phyloP scores from a whole-genome alignment of 352 stramenopile genomes.

The Phytophthora niederhauseri region DNA sequence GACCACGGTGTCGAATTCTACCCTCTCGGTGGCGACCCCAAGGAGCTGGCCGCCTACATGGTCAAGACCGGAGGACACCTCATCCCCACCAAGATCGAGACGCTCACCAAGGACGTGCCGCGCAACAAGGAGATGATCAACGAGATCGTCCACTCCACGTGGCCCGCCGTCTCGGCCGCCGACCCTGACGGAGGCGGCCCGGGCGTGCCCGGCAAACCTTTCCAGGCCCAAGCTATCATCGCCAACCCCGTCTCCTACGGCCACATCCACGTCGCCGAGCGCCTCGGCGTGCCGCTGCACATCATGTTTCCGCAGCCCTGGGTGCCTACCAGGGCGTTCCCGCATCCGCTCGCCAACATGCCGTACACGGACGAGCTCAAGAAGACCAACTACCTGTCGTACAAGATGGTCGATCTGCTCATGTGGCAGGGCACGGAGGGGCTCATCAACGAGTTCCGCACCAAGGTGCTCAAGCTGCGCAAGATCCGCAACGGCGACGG shows the following conservation, averaged over 20 bases:
- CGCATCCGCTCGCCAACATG: conserved; percentile 25
- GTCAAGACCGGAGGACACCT: conserved; percentile 82
- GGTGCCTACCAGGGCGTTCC: conserved; percentile 30
- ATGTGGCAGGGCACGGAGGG: conserved; percentile 26
- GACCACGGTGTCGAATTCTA: conserved; percentile 74
- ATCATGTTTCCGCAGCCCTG: conserved; percentile 69
- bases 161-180: conserved; percentile 71
- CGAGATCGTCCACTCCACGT: conserved; percentile 86
- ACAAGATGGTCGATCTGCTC: conserved; percentile 31
- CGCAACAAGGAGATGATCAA: conserved; percentile 91
- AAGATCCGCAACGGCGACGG: conserved; percentile 25
- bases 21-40: conserved; percentile 63
- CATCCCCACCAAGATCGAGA: conserved; percentile 70
- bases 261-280: conserved; percentile 92
- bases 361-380: conserved; percentile 23
- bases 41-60: conserved; percentile 65
- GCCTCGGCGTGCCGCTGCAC: conserved; percentile 89
- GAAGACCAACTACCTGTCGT: conserved; percentile 26
- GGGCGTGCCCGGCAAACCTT: conserved; percentile 42
- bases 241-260: conserved; percentile 90
- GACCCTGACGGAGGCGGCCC: conserved; percentile 60
- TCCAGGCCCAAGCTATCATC: conserved; percentile 92
- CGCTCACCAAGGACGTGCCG: conserved; percentile 62
- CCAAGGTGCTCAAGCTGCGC: conserved; percentile 22
- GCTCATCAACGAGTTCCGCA: conserved; percentile 31